phyloP scores from a whole-genome alignment of 306 rosid species.

The Morella rubra region DNA sequence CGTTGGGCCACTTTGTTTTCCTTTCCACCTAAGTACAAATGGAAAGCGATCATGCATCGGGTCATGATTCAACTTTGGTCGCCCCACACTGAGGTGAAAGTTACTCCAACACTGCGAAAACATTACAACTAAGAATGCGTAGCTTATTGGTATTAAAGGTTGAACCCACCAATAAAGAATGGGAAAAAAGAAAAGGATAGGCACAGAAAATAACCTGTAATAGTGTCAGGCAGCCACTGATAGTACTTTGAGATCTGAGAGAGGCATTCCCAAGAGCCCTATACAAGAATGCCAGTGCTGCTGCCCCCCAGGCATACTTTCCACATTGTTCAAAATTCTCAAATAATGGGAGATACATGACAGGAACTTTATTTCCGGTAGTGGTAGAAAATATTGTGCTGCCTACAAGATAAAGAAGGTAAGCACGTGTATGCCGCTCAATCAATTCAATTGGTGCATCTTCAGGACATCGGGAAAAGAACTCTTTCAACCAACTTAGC shows the following conservation, averaged over 20 bases:
- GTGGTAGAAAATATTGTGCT: constrained; percentile 98
- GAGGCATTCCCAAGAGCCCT: constrained; percentile 98
- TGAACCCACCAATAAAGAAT: constrained; percentile 5
- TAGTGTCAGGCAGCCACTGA: constrained; percentile 95
- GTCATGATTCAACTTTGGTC: constrained; percentile 89
- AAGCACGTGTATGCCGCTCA: constrained; percentile 90
- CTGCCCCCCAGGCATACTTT: constrained; percentile 95
- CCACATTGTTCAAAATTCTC: constrained; percentile 80
- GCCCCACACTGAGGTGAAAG: constrained; percentile 92
- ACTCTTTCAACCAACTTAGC: constrained; percentile 98
- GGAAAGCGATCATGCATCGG: constrained; percentile 81
- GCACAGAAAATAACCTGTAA: constrained; percentile 60
- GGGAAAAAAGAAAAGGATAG: constrained; percentile 4
- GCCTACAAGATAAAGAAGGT: constrained; percentile 96
- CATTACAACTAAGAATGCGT: constrained; percentile 13
- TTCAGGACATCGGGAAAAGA: constrained; percentile 81
- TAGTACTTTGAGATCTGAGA: constrained; percentile 91
- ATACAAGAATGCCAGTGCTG: constrained; percentile 82
- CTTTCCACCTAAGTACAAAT: constrained; percentile 95
- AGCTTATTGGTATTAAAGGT: background rate
- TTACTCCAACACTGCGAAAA: constrained; percentile 94
- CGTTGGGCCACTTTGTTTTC: constrained; percentile 93
- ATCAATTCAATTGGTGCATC: constrained; percentile 72
- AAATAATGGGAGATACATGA: constrained; percentile 97
- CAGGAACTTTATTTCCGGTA: constrained; percentile 98